Evolutionary conservation across 169 alveolate genomes (phyloP).

Genomic region (Neospora caninum): DNA sequence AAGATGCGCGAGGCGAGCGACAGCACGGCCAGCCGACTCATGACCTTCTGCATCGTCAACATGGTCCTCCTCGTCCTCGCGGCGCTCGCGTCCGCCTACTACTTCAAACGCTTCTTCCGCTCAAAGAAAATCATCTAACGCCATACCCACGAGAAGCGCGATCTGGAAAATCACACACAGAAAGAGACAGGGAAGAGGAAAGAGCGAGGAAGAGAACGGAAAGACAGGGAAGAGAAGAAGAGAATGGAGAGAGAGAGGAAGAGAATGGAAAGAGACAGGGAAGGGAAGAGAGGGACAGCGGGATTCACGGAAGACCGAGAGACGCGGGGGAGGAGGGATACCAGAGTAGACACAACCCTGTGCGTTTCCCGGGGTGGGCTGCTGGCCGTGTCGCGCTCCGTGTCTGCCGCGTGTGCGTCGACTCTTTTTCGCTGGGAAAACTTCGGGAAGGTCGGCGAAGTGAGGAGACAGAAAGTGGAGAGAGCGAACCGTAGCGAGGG

Average conservation of each 20-base stretch:
- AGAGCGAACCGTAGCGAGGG: no score
- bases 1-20: conserved; percentile 59
- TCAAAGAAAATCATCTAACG: conserved; percentile 59
- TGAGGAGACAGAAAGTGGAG: no score
- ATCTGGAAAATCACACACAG: no score
- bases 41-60: conserved; percentile 46
- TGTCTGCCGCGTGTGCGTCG: no score
- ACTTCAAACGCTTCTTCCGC: conserved; percentile 65
- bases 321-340: neutral
- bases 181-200: no score
- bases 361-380: no score
- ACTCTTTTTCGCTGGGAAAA: no score
- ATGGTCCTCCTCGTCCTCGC: conserved; percentile 48
- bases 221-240: neutral
- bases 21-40: conserved; percentile 46
- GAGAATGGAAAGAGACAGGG: neutral
- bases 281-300: neutral
- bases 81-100: conserved; percentile 54
- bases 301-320: neutral
- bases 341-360: neutral
- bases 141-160: neutral
- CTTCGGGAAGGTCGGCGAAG: no score
- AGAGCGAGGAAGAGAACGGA: no score
- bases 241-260: neutral
- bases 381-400: no score